These are phyloP conservation scores for Coprinellus aureogranulatus DNA, from an alignment of 768 basidiomycete species.

Conservation along the genomic window DNA sequence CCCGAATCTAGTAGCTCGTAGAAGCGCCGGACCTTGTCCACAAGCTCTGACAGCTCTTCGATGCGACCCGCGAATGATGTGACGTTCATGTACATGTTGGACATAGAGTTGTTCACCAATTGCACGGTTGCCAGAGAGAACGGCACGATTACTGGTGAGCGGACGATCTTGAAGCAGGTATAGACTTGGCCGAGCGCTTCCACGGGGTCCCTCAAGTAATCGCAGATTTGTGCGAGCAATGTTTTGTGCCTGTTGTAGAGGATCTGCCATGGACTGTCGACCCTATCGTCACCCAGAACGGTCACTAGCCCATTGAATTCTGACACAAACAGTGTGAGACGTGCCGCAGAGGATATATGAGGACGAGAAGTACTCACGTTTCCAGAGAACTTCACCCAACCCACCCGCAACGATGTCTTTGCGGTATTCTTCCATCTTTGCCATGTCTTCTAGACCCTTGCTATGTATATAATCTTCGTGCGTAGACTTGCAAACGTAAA, in stretches of 20 bases:
- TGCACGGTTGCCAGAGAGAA: conserved; percentile 62
- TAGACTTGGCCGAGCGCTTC: conserved; percentile 62
- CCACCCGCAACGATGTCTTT: conserved; percentile 74
- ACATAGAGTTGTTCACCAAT: conserved; percentile 52
- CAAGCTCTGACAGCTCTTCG: conserved; percentile 51
- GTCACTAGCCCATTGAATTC: background rate
- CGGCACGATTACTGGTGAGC: conserved; percentile 60
- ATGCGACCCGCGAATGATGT: conserved; percentile 52
- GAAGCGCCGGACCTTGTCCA: conserved; percentile 53
- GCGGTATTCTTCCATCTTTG: conserved; percentile 53
- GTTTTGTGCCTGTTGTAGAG: background rate
- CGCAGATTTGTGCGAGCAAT: conserved; percentile 21
- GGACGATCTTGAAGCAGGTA: conserved; percentile 62
- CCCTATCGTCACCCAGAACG: background rate
- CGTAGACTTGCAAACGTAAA: conserved; percentile 71
- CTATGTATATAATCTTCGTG: conserved; percentile 59
- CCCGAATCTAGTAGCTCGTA: conserved; percentile 61
- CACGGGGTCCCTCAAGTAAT: conserved; percentile 52
- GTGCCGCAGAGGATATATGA: background rate
- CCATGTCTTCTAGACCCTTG: conserved; percentile 63
- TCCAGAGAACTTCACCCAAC: conserved; percentile 50
- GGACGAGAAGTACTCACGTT: conserved; percentile 37
- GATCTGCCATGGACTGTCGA: background rate
- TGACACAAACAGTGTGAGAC: background rate
- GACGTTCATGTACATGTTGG: conserved; percentile 47